Conservation (phyloP, 345 rosid genomes). For the Arabidopsis arenosa region DNA sequence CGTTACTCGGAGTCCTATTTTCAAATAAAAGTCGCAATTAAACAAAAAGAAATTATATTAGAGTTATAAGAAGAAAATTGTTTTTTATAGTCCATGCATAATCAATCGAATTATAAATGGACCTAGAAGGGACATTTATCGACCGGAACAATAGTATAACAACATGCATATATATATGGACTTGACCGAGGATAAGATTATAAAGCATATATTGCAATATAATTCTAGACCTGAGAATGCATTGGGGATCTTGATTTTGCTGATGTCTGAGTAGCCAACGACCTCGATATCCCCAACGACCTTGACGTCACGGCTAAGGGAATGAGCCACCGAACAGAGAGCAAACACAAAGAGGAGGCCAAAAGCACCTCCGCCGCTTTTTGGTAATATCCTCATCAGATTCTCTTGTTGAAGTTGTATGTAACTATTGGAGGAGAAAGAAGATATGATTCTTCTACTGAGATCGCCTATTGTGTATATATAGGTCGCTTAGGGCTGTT, state of each 20-base stretch:
- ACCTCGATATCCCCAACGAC: constrained; percentile 37
- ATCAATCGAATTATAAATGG: not conserved
- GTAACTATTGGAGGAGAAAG: constrained; percentile 14
- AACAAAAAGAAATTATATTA: not conserved
- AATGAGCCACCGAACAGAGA: constrained; percentile 30
- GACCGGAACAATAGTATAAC: not conserved
- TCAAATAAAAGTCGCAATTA: not conserved
- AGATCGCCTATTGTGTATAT: constrained; percentile 7
- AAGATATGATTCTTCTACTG: constrained; percentile 28
- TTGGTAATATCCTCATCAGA: constrained; percentile 33
- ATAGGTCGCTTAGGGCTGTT: constrained; percentile 20
- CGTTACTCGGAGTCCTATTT: constrained; percentile 67
- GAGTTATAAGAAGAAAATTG: not conserved
- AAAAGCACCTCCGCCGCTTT: constrained; percentile 20
- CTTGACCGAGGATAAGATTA: not conserved
- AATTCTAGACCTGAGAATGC: constrained; percentile 31
- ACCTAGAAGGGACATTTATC: not conserved
- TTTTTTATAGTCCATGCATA: not conserved
- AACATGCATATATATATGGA: not conserved
- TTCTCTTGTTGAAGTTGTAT: constrained; percentile 6
- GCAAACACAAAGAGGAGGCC: constrained; percentile 31
- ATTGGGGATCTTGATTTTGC: constrained; percentile 24
- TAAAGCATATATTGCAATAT: too few relatives aligned
- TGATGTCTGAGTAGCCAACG: constrained; percentile 38
- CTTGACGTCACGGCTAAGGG: constrained; percentile 29